A percentile compares a stretch with the other conserved stretches of the same genome.
These are phyloP conservation scores for Copromyces sp. DNA, from an alignment of 495 filamentous ascomycete species.

Conservation along the genomic window DNA sequence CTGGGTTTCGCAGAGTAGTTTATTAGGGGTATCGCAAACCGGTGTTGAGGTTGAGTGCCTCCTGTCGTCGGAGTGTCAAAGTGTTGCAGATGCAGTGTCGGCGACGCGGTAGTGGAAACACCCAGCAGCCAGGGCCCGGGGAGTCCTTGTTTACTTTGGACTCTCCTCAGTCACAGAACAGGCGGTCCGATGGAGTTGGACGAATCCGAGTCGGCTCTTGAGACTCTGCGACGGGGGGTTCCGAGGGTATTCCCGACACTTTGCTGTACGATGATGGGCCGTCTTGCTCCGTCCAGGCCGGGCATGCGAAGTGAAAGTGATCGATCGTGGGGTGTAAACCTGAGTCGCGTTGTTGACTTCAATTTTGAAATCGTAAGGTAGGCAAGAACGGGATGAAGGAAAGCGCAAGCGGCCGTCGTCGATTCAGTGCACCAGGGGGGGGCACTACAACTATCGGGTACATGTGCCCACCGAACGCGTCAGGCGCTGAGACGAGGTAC, in stretches of 20 bases:
- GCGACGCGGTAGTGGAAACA: neutral
- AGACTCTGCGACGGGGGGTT: neutral
- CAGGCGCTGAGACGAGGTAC: neutral
- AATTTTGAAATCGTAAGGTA: neutral
- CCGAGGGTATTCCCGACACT: neutral
- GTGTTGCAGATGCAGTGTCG: neutral
- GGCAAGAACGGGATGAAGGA: neutral
- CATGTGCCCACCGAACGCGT: neutral
- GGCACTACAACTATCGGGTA: neutral
- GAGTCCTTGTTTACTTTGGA: neutral
- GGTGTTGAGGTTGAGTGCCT: neutral
- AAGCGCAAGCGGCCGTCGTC: neutral
- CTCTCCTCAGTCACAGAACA: neutral
- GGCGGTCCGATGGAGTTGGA: neutral
- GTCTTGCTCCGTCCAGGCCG: neutral
- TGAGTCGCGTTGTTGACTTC: neutral
- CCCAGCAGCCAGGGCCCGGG: neutral
- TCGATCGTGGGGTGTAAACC: neutral
- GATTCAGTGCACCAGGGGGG: neutral
- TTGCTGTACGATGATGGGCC: neutral
- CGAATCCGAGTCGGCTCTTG: neutral
- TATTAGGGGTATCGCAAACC: neutral
- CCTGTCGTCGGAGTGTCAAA: neutral
- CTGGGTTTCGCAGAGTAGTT: neutral
- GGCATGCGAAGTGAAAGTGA: neutral